Percentiles rank a stretch among this genome's conserved stretches.
Evolutionary conservation across 2,329 filamentous ascomycete species (phyloP).

Genomic region (Calonectria hawksworthii): DNA sequence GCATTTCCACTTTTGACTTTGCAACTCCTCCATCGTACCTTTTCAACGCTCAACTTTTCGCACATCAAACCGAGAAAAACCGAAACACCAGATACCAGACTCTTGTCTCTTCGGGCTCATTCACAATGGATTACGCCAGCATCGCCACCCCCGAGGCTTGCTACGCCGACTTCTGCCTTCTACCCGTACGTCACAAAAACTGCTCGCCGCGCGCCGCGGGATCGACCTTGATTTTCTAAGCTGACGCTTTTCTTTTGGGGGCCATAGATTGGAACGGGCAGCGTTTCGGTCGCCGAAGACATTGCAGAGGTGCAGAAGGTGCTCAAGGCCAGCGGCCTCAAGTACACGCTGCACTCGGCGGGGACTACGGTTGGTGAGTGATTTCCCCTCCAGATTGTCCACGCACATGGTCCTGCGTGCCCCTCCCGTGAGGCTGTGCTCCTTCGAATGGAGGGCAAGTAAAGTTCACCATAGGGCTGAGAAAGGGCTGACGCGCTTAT

Average conservation of each 20-base stretch:
- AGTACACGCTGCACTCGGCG: conserved; percentile 91
- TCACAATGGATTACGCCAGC: conserved; percentile 60
- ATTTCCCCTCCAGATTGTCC: no score
- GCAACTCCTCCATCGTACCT: background rate
- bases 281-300: conserved; percentile 82
- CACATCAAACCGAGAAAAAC: background rate
- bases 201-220: background rate
- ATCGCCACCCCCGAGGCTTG: conserved; percentile 79
- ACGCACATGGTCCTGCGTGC: no score
- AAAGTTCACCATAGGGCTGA: background rate
- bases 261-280: conserved; percentile 81
- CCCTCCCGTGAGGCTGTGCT: background rate
- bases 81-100: background rate
- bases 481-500: background rate
- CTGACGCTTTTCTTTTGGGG: conserved; percentile 20
- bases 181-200: conserved; percentile 69
- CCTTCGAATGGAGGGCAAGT: background rate
- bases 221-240: background rate
- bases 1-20: conserved; percentile 18
- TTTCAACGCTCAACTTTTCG: conserved; percentile 5
- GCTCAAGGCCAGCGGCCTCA: conserved; percentile 83
- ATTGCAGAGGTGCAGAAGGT: conserved; percentile 91
- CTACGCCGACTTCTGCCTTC: conserved; percentile 91
- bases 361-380: conserved; percentile 90
- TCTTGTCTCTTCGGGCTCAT: background rate